Evolutionary conservation across 2,329 filamentous ascomycete species (phyloP).

Genomic region (Pseudogymnoascus sp.): DNA sequence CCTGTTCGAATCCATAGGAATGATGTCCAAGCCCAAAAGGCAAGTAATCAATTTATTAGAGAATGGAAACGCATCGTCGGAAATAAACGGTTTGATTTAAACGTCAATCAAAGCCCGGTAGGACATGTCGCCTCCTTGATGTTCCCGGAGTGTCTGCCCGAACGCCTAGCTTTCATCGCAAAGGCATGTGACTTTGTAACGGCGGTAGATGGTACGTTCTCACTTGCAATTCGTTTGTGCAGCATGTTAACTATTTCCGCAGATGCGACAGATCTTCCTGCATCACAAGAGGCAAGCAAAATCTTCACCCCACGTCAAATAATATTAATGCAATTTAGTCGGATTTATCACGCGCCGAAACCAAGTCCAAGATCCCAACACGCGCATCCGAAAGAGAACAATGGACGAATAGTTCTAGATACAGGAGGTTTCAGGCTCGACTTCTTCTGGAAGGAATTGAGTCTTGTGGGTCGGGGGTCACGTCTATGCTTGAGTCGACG

Average conservation of each 20-base stretch:
- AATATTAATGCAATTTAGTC: too few species aligned
- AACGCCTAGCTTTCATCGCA: not conserved
- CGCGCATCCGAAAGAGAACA: not conserved
- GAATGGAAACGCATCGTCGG: not conserved
- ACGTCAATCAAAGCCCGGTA: not conserved
- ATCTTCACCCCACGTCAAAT: too few species aligned
- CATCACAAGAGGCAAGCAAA: too few species aligned
- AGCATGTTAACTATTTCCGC: not conserved
- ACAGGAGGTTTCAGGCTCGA: not conserved
- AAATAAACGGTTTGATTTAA: not conserved
- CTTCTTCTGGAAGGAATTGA: not conserved
- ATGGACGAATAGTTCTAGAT: not conserved
- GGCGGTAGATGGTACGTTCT: not conserved
- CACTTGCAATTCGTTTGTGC: not conserved
- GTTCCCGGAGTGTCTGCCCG: not conserved
- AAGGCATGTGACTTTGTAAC: not conserved
- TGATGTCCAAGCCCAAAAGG: not conserved
- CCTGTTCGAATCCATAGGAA: not conserved
- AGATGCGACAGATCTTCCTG: not conserved
- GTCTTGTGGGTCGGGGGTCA: not conserved
- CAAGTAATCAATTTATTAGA: not conserved
- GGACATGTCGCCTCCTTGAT: not conserved
- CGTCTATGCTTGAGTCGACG: not conserved
- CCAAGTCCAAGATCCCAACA: not conserved
- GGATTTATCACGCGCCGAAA: not conserved